Percentiles rank a stretch among this genome's conserved stretches.
Conservation (phyloP, 1,284 basidiomycete genomes). For the Acaromyces ingoldii region DNA sequence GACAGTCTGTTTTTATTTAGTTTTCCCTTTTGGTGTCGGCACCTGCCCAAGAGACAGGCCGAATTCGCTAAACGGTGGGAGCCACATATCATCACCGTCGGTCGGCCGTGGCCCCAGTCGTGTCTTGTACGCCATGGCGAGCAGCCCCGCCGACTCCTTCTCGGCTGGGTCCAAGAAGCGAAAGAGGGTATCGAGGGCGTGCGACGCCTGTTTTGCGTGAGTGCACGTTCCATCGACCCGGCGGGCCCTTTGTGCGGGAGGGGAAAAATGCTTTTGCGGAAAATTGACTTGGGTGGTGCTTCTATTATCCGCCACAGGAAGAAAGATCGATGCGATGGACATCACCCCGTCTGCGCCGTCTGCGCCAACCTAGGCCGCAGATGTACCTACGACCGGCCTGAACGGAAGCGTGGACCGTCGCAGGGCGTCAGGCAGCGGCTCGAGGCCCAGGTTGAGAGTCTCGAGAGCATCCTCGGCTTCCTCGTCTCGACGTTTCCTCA, state of each 20-base stretch:
- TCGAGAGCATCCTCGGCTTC: conserved; percentile 9
- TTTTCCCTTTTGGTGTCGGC: no score
- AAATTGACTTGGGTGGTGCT: neutral
- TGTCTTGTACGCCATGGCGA: no score
- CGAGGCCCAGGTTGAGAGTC: conserved; percentile 10
- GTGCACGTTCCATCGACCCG: neutral
- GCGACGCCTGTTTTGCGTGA: conserved; percentile 10
- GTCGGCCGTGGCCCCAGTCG: no score
- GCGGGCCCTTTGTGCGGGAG: neutral
- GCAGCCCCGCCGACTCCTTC: no score
- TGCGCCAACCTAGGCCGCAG: conserved; percentile 3
- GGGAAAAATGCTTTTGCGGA: neutral
- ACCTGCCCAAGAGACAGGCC: no score
- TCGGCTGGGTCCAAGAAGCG: conserved; percentile 4
- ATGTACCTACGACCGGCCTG: conserved; percentile 13
- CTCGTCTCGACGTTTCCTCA: conserved; percentile 1
- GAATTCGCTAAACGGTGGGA: no score
- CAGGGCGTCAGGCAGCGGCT: conserved; percentile 13
- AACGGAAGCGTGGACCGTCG: conserved; percentile 11
- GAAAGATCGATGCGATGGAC: conserved; percentile 14
- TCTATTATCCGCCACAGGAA: neutral
- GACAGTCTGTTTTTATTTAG: no score
- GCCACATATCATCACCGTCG: no score
- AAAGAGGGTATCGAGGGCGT: conserved; percentile 12
- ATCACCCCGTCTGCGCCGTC: conserved; percentile 8